A percentile compares a stretch with the other conserved stretches of the same genome.
Conservation (phyloP, 2,329 filamentous ascomycete genomes). For the Penicillium sp. region DNA sequence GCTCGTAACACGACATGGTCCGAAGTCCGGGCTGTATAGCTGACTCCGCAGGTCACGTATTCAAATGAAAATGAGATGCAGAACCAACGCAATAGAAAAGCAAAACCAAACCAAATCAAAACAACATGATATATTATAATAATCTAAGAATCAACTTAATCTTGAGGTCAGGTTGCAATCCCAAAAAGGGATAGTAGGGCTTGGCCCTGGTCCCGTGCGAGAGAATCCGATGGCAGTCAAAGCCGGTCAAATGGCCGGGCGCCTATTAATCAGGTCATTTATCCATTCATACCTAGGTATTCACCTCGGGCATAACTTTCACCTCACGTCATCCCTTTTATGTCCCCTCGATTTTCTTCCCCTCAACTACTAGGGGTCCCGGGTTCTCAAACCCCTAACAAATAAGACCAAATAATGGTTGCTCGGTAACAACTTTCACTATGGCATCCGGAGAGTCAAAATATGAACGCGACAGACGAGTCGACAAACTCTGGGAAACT, state of each 20-base stretch:
- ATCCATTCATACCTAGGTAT: not conserved
- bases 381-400: not conserved
- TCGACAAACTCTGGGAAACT: constrained; percentile 73
- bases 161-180: constrained; percentile 8
- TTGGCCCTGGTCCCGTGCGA: constrained; percentile 25
- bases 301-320: not conserved
- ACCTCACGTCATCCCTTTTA: constrained; percentile 16
- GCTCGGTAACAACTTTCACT: constrained; percentile 44
- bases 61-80: constrained; percentile 4
- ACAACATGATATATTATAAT: not conserved
- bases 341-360: constrained; percentile 18
- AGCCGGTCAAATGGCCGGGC: constrained; percentile 26
- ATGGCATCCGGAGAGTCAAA: constrained; percentile 64
- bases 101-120: not conserved
- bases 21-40: constrained; percentile 4
- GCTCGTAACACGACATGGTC: constrained; percentile 8
- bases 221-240: constrained; percentile 25
- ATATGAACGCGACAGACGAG: constrained; percentile 68
- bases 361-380: constrained; percentile 2
- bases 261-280: constrained; percentile 26
- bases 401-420: constrained; percentile 35
- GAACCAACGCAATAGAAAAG: not conserved
- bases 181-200: constrained; percentile 28
- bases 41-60: constrained; percentile 7
- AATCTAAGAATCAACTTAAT: not conserved